Percentiles rank a stretch among this genome's conserved stretches.
Conservation (phyloP, 2,329 filamentous ascomycete species). For the Fusarium aywerte region DNA sequence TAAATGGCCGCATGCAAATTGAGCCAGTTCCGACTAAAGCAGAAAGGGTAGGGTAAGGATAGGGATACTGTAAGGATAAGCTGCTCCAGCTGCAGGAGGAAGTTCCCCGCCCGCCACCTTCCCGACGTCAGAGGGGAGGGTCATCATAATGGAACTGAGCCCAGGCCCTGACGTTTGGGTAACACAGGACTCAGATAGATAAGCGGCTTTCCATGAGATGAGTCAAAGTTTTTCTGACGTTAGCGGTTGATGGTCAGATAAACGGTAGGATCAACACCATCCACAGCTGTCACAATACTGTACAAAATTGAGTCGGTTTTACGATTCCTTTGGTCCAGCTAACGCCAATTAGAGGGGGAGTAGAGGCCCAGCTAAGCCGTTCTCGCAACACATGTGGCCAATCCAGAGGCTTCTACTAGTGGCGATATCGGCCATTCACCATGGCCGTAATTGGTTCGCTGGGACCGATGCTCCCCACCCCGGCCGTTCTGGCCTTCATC, state of each 20-base stretch:
- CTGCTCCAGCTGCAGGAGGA: slow-evolving; percentile 20
- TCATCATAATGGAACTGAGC: not conserved
- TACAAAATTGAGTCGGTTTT: slow-evolving; percentile 13
- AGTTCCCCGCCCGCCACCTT: slow-evolving; percentile 17
- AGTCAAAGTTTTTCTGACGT: slow-evolving; percentile 5
- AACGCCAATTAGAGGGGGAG: slow-evolving; percentile 4
- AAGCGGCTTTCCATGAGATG: not conserved
- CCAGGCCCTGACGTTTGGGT: not conserved
- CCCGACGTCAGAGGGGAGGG: not conserved
- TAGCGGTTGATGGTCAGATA: slow-evolving; percentile 3
- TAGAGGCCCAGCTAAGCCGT: not conserved
- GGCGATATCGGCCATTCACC: slow-evolving; percentile 43
- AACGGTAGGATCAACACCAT: not conserved
- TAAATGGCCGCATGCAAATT: slow-evolving; percentile 11
- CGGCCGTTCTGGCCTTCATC: slow-evolving; percentile 16
- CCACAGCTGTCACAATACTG: not conserved
- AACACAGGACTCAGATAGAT: not conserved
- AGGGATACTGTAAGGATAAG: not conserved
- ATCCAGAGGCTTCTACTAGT: slow-evolving; percentile 37
- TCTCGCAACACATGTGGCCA: slow-evolving; percentile 20
- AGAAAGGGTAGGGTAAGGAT: not conserved
- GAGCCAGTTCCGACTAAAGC: slow-evolving; percentile 1
- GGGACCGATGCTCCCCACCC: slow-evolving; percentile 11
- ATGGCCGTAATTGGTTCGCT: slow-evolving; percentile 21
- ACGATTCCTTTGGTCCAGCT: slow-evolving; percentile 26